A percentile compares a stretch with the other conserved stretches of the same genome.
Conservation (phyloP, 1,139 yeast species). For the Casaregolazyma lundiana region DNA sequence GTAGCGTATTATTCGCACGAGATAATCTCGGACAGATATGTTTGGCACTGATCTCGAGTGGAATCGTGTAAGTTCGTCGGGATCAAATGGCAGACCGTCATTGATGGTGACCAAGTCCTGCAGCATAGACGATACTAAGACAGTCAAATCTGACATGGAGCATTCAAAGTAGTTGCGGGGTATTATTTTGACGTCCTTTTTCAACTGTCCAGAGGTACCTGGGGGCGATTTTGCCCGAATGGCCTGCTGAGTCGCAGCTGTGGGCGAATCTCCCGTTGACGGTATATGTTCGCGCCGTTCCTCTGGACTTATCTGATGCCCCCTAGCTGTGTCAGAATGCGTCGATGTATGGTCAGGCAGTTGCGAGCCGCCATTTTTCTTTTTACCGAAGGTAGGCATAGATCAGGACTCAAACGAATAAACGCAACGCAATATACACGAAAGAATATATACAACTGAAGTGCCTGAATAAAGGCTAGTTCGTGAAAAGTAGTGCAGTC, state of each 20-base stretch:
- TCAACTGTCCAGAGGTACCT: background rate
- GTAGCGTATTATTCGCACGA: conserved; percentile 73
- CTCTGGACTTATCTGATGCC: background rate
- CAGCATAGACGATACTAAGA: conserved; percentile 74
- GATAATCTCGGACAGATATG: conserved; percentile 73
- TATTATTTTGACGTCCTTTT: conserved; percentile 30
- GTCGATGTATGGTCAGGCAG: conserved; percentile 8
- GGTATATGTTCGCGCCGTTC: conserved; percentile 3
- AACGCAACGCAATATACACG: too few species aligned
- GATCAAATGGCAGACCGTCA: conserved; percentile 47
- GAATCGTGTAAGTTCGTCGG: conserved; percentile 66
- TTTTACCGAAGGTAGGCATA: conserved; percentile 9
- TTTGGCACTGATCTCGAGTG: conserved; percentile 91
- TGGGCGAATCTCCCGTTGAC: conserved; percentile 5
- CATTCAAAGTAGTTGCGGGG: conserved; percentile 64
- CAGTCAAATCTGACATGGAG: conserved; percentile 62
- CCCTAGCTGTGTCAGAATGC: conserved; percentile 5
- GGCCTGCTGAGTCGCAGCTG: conserved; percentile 9
- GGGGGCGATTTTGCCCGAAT: conserved; percentile 9
- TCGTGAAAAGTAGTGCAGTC: too few species aligned
- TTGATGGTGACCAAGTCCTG: conserved; percentile 64
- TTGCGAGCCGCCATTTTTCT: background rate
- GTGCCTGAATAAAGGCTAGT: too few species aligned
- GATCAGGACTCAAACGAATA: too few species aligned
- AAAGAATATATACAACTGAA: too few species aligned